Conservation (phyloP, 768 basidiomycete genomes). For the Fistulinella prunicolor region DNA sequence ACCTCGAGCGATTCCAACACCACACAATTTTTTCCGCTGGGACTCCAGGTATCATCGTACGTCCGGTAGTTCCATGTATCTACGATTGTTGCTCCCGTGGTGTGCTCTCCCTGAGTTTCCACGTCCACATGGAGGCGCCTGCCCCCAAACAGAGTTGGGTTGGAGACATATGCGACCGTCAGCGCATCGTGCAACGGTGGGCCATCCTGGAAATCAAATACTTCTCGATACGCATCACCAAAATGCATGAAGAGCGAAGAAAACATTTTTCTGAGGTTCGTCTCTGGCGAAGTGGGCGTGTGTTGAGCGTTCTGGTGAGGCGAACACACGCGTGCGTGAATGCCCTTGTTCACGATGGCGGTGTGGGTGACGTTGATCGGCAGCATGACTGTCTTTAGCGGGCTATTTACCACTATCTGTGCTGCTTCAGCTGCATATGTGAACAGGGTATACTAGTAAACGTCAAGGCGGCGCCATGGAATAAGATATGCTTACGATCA, state of each 20-base stretch:
- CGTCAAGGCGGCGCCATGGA: neutral
- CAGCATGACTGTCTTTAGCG: conserved; percentile 70
- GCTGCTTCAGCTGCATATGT: conserved; percentile 64
- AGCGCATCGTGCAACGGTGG: conserved; percentile 88
- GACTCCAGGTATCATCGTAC: conserved; percentile 69
- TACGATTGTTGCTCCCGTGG: conserved; percentile 76
- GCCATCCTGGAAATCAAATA: conserved; percentile 80
- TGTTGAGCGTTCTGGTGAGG: conserved; percentile 30
- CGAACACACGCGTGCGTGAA: conserved; percentile 55
- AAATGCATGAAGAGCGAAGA: conserved; percentile 77
- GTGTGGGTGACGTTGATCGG: conserved; percentile 88
- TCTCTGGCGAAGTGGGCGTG: conserved; percentile 22
- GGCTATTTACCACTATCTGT: conserved; percentile 73
- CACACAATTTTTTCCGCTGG: conserved; percentile 69
- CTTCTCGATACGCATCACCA: conserved; percentile 63
- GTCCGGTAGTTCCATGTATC: conserved; percentile 66
- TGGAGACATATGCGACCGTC: conserved; percentile 71
- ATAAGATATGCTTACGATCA: conserved; percentile 58
- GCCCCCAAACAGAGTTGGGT: conserved; percentile 61
- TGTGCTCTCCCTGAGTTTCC: conserved; percentile 66
- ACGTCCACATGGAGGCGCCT: conserved; percentile 77
- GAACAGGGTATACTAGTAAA: neutral
- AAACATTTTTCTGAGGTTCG: conserved; percentile 64
- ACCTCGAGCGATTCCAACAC: conserved; percentile 71
- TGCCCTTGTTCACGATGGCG: conserved; percentile 62